Conservation (phyloP, 169 alveolate genomes). For the Plasmodium vinckei region DNA sequence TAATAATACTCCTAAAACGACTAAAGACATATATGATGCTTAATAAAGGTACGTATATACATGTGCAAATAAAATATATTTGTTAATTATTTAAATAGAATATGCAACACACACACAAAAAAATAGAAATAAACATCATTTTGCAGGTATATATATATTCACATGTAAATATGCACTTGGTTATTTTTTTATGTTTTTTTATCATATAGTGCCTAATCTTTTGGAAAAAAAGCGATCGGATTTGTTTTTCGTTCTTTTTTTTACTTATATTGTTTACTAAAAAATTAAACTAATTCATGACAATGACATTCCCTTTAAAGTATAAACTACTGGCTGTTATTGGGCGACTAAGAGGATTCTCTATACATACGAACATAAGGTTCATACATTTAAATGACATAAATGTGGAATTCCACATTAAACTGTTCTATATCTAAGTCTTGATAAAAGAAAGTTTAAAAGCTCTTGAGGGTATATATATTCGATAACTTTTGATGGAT, state of each 20-base stretch:
- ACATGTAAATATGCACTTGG: slow-evolving; percentile 24
- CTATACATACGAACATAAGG: background rate
- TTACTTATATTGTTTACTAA: background rate
- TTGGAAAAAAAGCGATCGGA: slow-evolving; percentile 1
- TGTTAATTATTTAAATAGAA: slow-evolving; percentile 49
- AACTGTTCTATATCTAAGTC: slow-evolving; percentile 68
- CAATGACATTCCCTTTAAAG: too few species aligned
- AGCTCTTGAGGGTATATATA: slow-evolving; percentile 74
- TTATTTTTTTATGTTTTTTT: background rate
- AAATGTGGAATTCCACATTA: background rate
- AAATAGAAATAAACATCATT: slow-evolving; percentile 10
- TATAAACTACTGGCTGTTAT: too few species aligned
- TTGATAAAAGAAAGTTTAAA: slow-evolving; percentile 67
- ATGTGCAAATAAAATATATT: slow-evolving; percentile 8
- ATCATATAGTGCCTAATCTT: background rate
- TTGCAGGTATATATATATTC: slow-evolving; percentile 5
- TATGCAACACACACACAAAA: slow-evolving; percentile 16
- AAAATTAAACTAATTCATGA: too few species aligned
- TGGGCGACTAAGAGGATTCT: too few species aligned
- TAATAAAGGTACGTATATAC: slow-evolving; percentile 18
- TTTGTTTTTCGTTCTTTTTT: slow-evolving; percentile 10
- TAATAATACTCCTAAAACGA: too few species aligned
- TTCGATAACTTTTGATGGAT: slow-evolving; percentile 75
- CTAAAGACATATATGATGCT: background rate
- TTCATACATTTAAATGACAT: background rate